Base-by-base conservation (phyloP, 208 protist species). In the Crithidia acanthocephali region DNA sequence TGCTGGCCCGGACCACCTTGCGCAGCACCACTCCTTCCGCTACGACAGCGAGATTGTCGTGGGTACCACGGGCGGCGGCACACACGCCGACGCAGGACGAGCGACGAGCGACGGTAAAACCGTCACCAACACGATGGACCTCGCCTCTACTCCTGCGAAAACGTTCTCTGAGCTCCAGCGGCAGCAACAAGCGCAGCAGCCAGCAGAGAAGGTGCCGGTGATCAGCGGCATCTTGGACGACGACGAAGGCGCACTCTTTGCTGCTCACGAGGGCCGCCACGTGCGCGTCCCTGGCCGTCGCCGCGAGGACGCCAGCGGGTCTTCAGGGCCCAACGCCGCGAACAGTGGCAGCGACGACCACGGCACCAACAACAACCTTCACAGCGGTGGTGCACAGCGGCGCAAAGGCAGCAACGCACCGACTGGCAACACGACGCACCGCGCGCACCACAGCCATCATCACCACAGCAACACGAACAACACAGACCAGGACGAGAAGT, bases 21-120 rank as follows among this genome's bases (percentile, higher is more conserved):
- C 23, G 20, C 42, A 33, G 15, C 59, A 35, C 42, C 7, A 22
- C 16, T 66, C 60, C 2, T 30, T 18, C n/a, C 44, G 22, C 60
- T 27, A 35, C 45, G 60, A 53, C 45, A 66, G 47, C 60, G 32
- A 56, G 16, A 25, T 44, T 44, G 27, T 44, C 47, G 44, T 40
- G 42, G 45, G 42, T 8, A 22, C 13, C 40, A 28, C n/a, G 6
- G 51, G 25, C 7, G 18, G 11, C 8, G 51, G 25, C 18, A 53
- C 15, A 40, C 8, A 40, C 35, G n/a, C n/a, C n/a, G n/a, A n/a
- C n/a, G n/a, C n/a, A n/a, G n/a, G n/a, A n/a, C n/a, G n/a, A n/a
- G n/a, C n/a, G n/a, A n/a, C n/a, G n/a, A 40, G 11, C 35, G 11
- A 40, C 35, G 11, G 35, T 30, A 25, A 48, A n/a, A 13, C 4